These are phyloP conservation scores for Saprolegnia diclina DNA, from an alignment of 352 stramenopile species.

Conservation along the genomic window DNA sequence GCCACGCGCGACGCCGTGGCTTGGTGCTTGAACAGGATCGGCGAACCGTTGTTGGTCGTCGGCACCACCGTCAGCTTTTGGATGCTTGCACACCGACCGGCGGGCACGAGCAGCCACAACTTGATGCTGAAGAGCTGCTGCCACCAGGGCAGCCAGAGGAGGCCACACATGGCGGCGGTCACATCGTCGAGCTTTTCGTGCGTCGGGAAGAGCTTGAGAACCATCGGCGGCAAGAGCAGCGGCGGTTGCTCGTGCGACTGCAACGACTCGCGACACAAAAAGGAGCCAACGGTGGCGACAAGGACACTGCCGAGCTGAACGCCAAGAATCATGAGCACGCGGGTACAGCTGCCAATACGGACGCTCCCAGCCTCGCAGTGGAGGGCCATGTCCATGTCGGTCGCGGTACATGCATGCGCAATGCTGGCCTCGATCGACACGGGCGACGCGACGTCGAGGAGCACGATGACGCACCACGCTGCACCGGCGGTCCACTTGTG, in stretches of 20 bases:
- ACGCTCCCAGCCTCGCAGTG: not conserved
- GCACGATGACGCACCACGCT: not conserved
- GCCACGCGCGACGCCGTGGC: not conserved
- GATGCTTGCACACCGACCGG: not conserved
- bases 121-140: not conserved
- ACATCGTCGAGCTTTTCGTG: not conserved
- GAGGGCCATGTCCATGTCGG: not conserved
- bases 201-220: not conserved
- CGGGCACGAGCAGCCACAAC: not conserved
- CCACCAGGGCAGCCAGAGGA: not conserved
- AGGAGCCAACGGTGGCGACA: not conserved
- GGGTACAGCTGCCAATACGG: not conserved
- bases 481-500: not conserved
- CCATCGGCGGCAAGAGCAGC: not conserved
- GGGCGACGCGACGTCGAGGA: not conserved
- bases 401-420: not conserved
- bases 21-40: constrained; percentile 3
- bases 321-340: not conserved
- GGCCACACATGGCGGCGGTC: constrained; percentile 5
- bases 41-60: not conserved
- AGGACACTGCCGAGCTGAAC: not conserved
- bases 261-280: not conserved
- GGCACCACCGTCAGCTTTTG: not conserved
- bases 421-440: not conserved
- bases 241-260: not conserved